Conservation (phyloP, 352 stramenopile genomes). For the Pythium plurisporium region DNA sequence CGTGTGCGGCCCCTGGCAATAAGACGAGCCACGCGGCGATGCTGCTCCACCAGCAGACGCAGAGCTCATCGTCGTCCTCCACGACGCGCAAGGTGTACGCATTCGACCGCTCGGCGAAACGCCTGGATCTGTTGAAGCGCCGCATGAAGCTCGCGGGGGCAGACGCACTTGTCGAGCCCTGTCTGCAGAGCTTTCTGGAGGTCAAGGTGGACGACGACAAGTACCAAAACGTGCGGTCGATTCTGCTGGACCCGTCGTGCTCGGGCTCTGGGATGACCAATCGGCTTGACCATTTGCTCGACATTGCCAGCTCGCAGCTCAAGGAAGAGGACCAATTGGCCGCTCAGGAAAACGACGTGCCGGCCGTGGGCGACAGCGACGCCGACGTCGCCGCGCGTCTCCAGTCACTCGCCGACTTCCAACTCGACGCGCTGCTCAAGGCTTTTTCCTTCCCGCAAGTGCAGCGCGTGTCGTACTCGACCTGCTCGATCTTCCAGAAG, state of each 20-base stretch:
- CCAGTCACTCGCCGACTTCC: slow-evolving; percentile 92
- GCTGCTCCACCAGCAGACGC: slow-evolving; percentile 73
- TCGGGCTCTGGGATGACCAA: slow-evolving; percentile 96
- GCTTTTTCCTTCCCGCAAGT: slow-evolving; percentile 94
- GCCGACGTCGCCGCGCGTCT: slow-evolving; percentile 65
- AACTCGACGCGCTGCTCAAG: slow-evolving; percentile 91
- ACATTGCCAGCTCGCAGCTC: slow-evolving; percentile 67
- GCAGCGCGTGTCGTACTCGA: slow-evolving; percentile 95
- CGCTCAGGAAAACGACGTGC: slow-evolving; percentile 7
- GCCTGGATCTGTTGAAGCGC: slow-evolving; percentile 84
- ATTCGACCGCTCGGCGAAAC: slow-evolving; percentile 89
- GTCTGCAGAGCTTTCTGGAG: slow-evolving; percentile 91
- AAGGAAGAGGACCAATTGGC: slow-evolving; percentile 28
- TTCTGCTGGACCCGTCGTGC: slow-evolving; percentile 96
- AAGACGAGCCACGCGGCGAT: slow-evolving; percentile 98
- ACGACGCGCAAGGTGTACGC: slow-evolving; percentile 87
- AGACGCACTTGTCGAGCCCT: slow-evolving; percentile 73
- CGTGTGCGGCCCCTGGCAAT: slow-evolving; percentile 97
- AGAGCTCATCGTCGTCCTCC: slow-evolving; percentile 2
- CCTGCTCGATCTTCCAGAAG: slow-evolving; percentile 94
- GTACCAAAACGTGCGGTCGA: slow-evolving; percentile 87
- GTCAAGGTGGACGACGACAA: slow-evolving; percentile 64
- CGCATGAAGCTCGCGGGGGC: slow-evolving; percentile 84
- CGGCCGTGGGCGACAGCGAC: slow-evolving; percentile 35
- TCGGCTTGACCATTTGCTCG: slow-evolving; percentile 89